These are phyloP conservation scores for Waltergamsia citrina DNA, from an alignment of 2,329 filamentous ascomycete genomes.

Conservation along the genomic window DNA sequence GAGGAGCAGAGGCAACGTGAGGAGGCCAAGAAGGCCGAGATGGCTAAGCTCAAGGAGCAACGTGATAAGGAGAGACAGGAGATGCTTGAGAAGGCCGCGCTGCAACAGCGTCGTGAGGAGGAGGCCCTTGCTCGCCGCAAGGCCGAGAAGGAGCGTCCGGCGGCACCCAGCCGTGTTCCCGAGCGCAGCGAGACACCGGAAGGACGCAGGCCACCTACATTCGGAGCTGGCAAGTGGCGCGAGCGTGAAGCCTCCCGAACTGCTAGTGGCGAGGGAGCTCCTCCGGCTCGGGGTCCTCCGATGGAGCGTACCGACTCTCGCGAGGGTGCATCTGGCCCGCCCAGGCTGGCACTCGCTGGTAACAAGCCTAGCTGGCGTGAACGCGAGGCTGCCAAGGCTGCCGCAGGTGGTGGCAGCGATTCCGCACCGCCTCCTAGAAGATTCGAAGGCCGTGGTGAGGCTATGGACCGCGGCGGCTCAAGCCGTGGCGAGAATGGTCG, in stretches of 20 bases:
- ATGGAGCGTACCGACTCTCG: conserved; percentile 38
- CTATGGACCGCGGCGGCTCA: conserved; percentile 33
- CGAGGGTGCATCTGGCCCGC: conserved; percentile 38
- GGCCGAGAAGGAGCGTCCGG: conserved; percentile 48
- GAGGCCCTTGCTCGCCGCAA: conserved; percentile 72
- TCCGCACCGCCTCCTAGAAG: conserved; percentile 30
- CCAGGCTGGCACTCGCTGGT: conserved; percentile 51
- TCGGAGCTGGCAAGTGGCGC: conserved; percentile 31
- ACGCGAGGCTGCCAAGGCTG: conserved; percentile 47
- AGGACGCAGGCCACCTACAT: conserved; percentile 19
- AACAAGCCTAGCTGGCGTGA: conserved; percentile 65
- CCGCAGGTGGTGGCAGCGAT: conserved; percentile 16
- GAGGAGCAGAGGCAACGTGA: conserved; percentile 74
- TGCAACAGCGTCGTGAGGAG: conserved; percentile 77
- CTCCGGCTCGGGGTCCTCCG: conserved; percentile 17
- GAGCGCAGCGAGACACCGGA: conserved; percentile 17
- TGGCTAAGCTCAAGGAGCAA: conserved; percentile 58
- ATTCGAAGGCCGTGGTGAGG: conserved; percentile 25
- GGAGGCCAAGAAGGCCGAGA: conserved; percentile 66
- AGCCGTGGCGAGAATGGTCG: conserved; percentile 29
- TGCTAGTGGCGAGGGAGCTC: conserved; percentile 17
- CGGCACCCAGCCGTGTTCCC: conserved; percentile 24
- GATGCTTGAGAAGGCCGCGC: conserved; percentile 49
- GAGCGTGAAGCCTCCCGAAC: conserved; percentile 24
- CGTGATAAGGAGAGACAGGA: conserved; percentile 61